Evolutionary conservation across 208 protist species (phyloP).

Genomic region (Endotrypanum monterogeii): DNA sequence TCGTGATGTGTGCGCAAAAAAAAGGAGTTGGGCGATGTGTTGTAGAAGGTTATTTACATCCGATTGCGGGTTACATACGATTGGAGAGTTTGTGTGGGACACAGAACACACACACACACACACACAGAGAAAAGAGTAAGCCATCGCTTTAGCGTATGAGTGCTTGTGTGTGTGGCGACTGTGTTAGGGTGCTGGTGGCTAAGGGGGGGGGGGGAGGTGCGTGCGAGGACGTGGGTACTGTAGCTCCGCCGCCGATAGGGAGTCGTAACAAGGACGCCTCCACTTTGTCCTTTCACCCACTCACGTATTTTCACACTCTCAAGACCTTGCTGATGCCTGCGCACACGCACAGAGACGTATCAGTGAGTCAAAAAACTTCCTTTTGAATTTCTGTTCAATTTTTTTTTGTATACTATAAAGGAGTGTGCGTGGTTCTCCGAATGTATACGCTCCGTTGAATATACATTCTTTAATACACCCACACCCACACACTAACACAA

Average conservation of each 20-base stretch:
- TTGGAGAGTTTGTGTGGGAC: background rate
- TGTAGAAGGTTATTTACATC: background rate
- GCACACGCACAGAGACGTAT: background rate
- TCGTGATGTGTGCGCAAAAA: background rate
- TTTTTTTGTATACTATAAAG: slow-evolving; percentile 1
- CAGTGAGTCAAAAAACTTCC: too few species aligned
- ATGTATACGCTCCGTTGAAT: background rate
- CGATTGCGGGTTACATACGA: background rate
- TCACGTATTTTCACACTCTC: background rate
- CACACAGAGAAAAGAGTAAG: too few species aligned
- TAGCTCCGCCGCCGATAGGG: background rate
- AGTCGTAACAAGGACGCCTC: background rate
- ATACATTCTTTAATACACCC: background rate
- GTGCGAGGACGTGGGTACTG: background rate
- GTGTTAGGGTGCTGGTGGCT: background rate
- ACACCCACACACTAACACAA: background rate
- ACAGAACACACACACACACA: slow-evolving; percentile 1
- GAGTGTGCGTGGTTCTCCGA: background rate
- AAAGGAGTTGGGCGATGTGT: background rate
- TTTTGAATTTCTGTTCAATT: background rate
- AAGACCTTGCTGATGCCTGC: background rate
- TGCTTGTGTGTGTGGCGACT: background rate
- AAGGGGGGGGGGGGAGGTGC: background rate
- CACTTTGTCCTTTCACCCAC: background rate
- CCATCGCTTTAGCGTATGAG: background rate